A percentile compares a stretch with the other conserved stretches of the same genome.
phyloP scores from a whole-genome alignment of 2,329 filamentous ascomycete genomes.

The Trichoderma sp. region DNA sequence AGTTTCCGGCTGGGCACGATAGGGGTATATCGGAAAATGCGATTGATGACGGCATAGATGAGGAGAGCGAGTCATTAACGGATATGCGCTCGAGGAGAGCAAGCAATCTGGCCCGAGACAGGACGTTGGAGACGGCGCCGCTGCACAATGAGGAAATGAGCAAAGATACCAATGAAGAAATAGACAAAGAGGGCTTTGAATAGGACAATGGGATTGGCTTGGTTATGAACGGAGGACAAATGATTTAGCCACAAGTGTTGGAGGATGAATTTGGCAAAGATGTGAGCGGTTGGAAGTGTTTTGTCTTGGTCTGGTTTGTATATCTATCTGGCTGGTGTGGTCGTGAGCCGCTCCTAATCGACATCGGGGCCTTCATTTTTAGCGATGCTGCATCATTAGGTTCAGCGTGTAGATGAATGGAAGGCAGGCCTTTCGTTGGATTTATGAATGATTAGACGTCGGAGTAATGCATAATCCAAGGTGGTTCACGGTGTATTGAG shows the following conservation, averaged over 20 bases:
- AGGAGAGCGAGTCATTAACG: slow-evolving; percentile 54
- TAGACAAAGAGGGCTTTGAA: slow-evolving; percentile 43
- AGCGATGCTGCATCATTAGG: neutral
- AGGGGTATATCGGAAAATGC: slow-evolving; percentile 39
- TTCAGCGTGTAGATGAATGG: neutral
- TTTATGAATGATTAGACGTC: neutral
- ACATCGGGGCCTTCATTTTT: neutral
- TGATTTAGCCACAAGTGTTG: neutral
- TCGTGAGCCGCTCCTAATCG: neutral
- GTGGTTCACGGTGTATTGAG: neutral
- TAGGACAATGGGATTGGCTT: slow-evolving; percentile 26
- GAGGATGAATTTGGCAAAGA: neutral
- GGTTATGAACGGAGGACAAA: neutral
- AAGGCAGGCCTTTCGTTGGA: neutral
- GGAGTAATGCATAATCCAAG: neutral
- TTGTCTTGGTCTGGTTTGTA: neutral
- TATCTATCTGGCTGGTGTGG: neutral
- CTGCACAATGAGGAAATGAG: slow-evolving; percentile 33
- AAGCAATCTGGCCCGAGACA: slow-evolving; percentile 50
- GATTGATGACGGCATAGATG: slow-evolving; percentile 44
- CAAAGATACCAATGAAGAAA: slow-evolving; percentile 24
- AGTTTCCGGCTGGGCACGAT: slow-evolving; percentile 29
- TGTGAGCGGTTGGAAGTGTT: neutral
- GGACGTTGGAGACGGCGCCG: slow-evolving; percentile 50
- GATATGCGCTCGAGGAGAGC: slow-evolving; percentile 52